Evolutionary conservation across 1,284 basidiomycete species (phyloP).

Genomic region (Amylostereum areolatum): DNA sequence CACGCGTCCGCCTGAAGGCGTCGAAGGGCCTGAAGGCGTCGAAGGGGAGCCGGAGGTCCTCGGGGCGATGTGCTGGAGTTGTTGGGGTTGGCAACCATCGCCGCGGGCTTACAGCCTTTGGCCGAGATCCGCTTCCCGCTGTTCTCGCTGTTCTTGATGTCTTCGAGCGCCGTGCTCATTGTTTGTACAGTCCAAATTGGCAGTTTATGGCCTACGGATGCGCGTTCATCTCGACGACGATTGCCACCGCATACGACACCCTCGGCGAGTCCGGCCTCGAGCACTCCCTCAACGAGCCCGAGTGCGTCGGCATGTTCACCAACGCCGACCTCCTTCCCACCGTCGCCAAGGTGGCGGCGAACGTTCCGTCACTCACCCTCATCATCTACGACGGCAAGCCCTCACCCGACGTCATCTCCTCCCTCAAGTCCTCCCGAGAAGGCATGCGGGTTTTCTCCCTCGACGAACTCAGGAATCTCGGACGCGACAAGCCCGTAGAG

Average conservation of each 20-base stretch:
- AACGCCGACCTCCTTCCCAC: slow-evolving; percentile 85
- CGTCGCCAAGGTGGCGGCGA: slow-evolving; percentile 60
- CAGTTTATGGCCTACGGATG: slow-evolving; percentile 86
- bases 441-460: slow-evolving; percentile 58
- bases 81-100: too few species aligned
- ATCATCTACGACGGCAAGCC: slow-evolving; percentile 87
- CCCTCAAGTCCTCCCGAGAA: slow-evolving; percentile 49
- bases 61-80: too few species aligned
- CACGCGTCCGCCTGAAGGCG: too few species aligned
- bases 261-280: slow-evolving; percentile 85
- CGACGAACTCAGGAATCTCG: slow-evolving; percentile 65
- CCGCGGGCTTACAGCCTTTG: too few species aligned
- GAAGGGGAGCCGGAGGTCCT: too few species aligned
- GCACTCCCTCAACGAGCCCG: slow-evolving; percentile 91
- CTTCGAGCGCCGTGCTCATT: too few species aligned
- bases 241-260: slow-evolving; percentile 97
- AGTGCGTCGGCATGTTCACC: slow-evolving; percentile 86
- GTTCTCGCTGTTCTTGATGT: too few species aligned
- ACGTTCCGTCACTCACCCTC: slow-evolving; percentile 68
- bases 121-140: too few species aligned
- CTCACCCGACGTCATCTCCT: slow-evolving; percentile 47
- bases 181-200: slow-evolving; percentile 64
- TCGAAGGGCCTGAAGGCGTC: too few species aligned
- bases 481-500: slow-evolving; percentile 50
- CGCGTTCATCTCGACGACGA: slow-evolving; percentile 68